These are phyloP conservation scores for Panaeolus cyanescens DNA, from an alignment of 768 basidiomycete genomes.

Conservation along the genomic window DNA sequence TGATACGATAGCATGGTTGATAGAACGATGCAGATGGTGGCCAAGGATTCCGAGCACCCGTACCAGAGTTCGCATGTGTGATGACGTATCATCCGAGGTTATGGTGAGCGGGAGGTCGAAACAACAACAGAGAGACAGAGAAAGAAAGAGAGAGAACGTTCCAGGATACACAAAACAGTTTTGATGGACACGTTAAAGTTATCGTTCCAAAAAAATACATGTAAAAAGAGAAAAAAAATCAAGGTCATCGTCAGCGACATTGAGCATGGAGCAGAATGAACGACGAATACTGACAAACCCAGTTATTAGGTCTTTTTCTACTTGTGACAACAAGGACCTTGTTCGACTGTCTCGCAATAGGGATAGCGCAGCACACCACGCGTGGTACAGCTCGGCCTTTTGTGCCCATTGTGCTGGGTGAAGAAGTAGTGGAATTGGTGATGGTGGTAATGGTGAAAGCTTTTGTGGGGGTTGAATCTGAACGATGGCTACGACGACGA, in stretches of 20 bases:
- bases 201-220: neutral
- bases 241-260: neutral
- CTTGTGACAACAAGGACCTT: slow-evolving; percentile 86
- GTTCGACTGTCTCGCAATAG: slow-evolving; percentile 70
- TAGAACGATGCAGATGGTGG: neutral
- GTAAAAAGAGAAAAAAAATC: slow-evolving; percentile 5
- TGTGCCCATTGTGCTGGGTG: slow-evolving; percentile 44
- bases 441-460: slow-evolving; percentile 12
- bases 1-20: neutral
- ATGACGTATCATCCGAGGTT: neutral
- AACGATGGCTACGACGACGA: neutral
- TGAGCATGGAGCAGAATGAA: neutral
- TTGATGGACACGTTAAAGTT: neutral
- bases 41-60: neutral
- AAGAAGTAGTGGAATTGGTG: slow-evolving; percentile 13
- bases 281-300: slow-evolving; percentile 78
- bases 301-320: slow-evolving; percentile 75
- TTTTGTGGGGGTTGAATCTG: slow-evolving; percentile 3
- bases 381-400: slow-evolving; percentile 83
- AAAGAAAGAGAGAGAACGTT: neutral
- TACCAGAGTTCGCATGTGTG: slow-evolving; percentile 1
- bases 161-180: neutral
- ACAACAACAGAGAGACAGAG: neutral
- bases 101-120: neutral
- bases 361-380: slow-evolving; percentile 90